Base-by-base conservation (phyloP, 2,329 filamentous ascomycete species). In the Hymenoscyphus fraxineus region DNA sequence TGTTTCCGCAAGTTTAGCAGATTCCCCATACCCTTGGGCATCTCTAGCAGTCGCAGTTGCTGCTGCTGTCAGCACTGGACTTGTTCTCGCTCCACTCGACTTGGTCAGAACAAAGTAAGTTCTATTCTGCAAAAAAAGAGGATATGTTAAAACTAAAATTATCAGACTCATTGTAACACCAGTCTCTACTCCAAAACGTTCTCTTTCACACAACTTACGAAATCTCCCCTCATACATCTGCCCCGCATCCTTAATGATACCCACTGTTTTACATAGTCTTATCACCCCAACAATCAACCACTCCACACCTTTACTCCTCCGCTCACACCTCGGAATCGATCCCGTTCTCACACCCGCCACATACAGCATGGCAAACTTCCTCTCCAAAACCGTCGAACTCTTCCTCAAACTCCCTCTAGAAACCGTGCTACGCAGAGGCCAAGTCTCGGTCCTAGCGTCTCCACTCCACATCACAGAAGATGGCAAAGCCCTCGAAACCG, bases 341-440 rank as follows among this genome's bases (percentile, higher is more conserved):
- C 91, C 90, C 31, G 84, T 95, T 63, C 80, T 89, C 38, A 92
- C 92, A 6, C 93, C 95, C 0, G 87, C 88, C 55, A 85, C 90
- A 15, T 98, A 96, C 81, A 92, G 89, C 22, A 75, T 97, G 57
- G 87, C 88, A 73, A 91, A 91, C 61, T 97, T 98, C 78, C 82
- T 91, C 69, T 87, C 91, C 15, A 93, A 91, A 2, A 88, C 88
- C 0, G 82, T 87, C 1, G 93, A 96, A 59, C 85, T 98, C 39
- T 90, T 95, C 72, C 78, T 97, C 69, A 93, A 94, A 73, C 85
- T 98, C 13, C 95, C 95, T 0, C 81, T 98, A 4, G 95, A 99
- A 78, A 98, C 94, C 0, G 90, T 97, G 16, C 83, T 98, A 7
- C 88, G 95, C 58, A 87, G 95, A 65, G 94, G 92, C 5, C 95